These are phyloP conservation scores for Suillus ampliporus DNA, from an alignment of 768 basidiomycete species.

Conservation along the genomic window DNA sequence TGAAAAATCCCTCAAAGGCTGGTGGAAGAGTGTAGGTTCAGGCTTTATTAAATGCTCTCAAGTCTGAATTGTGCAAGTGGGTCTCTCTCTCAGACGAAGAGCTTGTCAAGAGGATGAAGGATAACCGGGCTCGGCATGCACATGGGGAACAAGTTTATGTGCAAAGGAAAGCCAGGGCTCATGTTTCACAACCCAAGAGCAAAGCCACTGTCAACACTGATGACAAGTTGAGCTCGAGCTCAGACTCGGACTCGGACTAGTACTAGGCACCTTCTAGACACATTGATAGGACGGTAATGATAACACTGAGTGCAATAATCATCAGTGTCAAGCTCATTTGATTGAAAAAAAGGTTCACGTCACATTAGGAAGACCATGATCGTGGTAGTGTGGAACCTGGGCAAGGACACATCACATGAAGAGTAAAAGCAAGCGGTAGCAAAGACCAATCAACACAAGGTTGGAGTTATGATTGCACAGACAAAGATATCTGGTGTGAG, in stretches of 20 bases:
- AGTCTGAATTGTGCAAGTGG: slow-evolving; percentile 4
- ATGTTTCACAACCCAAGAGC: not conserved
- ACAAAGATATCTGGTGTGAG: too few species aligned
- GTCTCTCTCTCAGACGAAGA: slow-evolving; percentile 2
- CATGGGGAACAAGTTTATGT: slow-evolving; percentile 11
- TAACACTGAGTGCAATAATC: too few species aligned
- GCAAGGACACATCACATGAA: not conserved
- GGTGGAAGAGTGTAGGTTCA: slow-evolving; percentile 11
- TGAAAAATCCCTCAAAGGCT: slow-evolving; percentile 8
- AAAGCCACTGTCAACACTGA: not conserved
- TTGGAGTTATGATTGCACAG: not conserved
- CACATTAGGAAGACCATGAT: not conserved
- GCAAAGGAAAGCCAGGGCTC: not conserved
- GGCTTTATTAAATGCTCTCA: slow-evolving; percentile 6
- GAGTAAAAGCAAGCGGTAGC: not conserved
- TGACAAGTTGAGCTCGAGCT: not conserved
- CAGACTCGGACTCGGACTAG: not conserved
- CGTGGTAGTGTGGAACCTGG: not conserved
- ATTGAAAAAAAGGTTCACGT: not conserved
- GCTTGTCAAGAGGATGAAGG: not conserved
- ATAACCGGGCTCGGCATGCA: slow-evolving; percentile 11
- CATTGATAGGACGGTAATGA: not conserved
- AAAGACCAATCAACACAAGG: not conserved
- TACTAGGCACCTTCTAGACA: not conserved
- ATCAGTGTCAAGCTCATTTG: not conserved